phyloP scores from a whole-genome alignment of 345 rosid species.

The Toxicodendron radicans region DNA sequence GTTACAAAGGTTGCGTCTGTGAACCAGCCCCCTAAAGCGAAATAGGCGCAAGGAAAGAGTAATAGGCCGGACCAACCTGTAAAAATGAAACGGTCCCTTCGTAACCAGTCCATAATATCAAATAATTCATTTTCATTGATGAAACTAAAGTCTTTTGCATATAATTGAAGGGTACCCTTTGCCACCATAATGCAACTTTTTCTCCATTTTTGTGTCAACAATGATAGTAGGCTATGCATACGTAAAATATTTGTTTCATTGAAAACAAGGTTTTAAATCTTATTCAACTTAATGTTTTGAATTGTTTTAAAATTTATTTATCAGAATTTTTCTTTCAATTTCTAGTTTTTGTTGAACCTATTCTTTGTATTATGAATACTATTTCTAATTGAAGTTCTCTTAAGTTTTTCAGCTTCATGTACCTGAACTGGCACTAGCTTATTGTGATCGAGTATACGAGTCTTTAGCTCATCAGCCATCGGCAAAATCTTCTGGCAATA shows the following conservation, averaged over 20 bases:
- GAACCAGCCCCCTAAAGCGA: not conserved
- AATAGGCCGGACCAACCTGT: not conserved
- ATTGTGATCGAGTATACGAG: constrained; percentile 88
- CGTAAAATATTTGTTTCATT: too few relatives aligned
- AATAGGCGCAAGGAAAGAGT: constrained; percentile 5
- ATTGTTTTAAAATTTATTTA: not conserved
- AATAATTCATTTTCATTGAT: too few relatives aligned
- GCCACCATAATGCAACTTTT: not conserved
- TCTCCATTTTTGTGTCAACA: not conserved
- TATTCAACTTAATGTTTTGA: not conserved
- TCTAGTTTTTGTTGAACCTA: not conserved
- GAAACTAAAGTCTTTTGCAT: not conserved
- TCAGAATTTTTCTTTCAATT: not conserved
- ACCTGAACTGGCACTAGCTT: constrained; percentile 89
- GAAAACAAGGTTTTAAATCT: not conserved
- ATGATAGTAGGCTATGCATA: not conserved
- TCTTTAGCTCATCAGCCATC: constrained; percentile 51
- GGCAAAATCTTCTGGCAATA: constrained; percentile 71
- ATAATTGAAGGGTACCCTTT: not conserved
- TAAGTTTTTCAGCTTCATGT: constrained; percentile 65
- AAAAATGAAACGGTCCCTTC: not conserved
- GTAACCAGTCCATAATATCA: not conserved
- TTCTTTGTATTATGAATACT: constrained; percentile 9
- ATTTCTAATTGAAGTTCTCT: constrained; percentile 16
- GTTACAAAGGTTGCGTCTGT: not conserved